These are phyloP conservation scores for Mycena maculata DNA, from an alignment of 768 basidiomycete genomes.

Conservation along the genomic window DNA sequence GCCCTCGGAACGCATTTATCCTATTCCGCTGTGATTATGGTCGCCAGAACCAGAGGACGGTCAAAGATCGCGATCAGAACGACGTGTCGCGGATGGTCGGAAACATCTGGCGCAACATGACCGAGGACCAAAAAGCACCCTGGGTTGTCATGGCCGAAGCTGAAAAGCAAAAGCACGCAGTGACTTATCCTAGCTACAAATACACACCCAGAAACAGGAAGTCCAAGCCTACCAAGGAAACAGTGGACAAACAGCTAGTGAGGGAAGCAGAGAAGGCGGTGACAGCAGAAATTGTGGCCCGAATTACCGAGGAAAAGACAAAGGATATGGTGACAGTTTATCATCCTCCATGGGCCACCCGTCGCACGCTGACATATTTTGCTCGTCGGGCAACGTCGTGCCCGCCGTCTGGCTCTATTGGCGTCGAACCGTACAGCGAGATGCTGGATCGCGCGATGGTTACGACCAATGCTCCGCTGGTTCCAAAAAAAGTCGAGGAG, in stretches of 20 bases:
- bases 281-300: slow-evolving; percentile 9
- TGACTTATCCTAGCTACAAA: slow-evolving; percentile 57
- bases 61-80: slow-evolving; percentile 68
- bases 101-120: slow-evolving; percentile 72
- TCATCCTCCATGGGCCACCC: slow-evolving; percentile 33
- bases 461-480: not conserved
- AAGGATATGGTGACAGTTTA: slow-evolving; percentile 29
- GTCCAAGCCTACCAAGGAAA: slow-evolving; percentile 12
- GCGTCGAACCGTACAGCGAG: slow-evolving; percentile 29
- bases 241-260: slow-evolving; percentile 8
- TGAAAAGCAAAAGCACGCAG: slow-evolving; percentile 59
- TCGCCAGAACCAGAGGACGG: slow-evolving; percentile 67
- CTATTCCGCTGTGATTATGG: slow-evolving; percentile 82
- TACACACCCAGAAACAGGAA: slow-evolving; percentile 45
- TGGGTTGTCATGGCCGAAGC: slow-evolving; percentile 63
- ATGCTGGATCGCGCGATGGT: slow-evolving; percentile 22
- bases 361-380: slow-evolving; percentile 27
- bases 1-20: slow-evolving; percentile 84
- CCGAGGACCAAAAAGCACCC: slow-evolving; percentile 54
- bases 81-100: slow-evolving; percentile 78
- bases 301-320: not conserved
- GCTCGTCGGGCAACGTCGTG: slow-evolving; percentile 33
- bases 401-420: slow-evolving; percentile 22
- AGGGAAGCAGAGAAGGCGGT: slow-evolving; percentile 23
- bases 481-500: not conserved